A percentile compares a stretch with the other conserved stretches of the same genome.
Conservation (phyloP, 495 filamentous ascomycete genomes). For the Talaromyces ruber region DNA sequence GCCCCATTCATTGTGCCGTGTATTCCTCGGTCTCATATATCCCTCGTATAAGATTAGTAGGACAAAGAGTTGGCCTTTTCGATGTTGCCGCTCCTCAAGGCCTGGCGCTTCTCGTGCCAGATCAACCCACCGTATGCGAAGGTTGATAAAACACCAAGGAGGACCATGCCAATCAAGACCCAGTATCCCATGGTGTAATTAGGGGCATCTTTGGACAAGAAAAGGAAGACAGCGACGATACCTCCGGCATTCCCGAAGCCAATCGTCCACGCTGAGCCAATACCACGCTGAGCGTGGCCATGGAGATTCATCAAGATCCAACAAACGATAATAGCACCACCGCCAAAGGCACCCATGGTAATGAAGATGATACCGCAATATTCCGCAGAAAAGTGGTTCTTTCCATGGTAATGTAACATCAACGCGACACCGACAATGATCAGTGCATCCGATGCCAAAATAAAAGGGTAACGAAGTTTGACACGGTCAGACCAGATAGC, state of each 20-base stretch:
- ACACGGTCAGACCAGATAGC: conserved; percentile 53
- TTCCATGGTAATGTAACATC: conserved; percentile 37
- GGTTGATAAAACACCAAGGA: conserved; percentile 10
- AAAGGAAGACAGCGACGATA: conserved; percentile 28
- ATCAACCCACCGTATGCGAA: conserved; percentile 6
- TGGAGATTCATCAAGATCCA: conserved; percentile 24
- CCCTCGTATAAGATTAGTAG: not conserved
- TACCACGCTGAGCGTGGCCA: conserved; percentile 19
- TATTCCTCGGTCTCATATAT: not conserved
- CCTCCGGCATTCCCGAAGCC: conserved; percentile 28
- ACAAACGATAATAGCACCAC: conserved; percentile 18
- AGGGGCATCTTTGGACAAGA: conserved; percentile 24
- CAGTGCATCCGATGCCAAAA: conserved; percentile 45
- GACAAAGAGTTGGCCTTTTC: conserved; percentile 5
- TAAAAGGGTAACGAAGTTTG: conserved; percentile 53
- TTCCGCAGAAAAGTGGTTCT: conserved; percentile 38
- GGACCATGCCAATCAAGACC: conserved; percentile 10
- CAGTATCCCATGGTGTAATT: conserved; percentile 25
- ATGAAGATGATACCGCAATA: conserved; percentile 68
- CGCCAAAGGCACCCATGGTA: conserved; percentile 41
- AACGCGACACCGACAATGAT: conserved; percentile 59
- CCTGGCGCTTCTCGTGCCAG: conserved; percentile 2
- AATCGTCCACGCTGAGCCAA: conserved; percentile 21
- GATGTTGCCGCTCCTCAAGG: not conserved
- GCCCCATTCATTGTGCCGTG: not conserved